Evolutionary conservation across 495 filamentous ascomycete genomes (phyloP).

Genomic region (Penicillium flavigenum): DNA sequence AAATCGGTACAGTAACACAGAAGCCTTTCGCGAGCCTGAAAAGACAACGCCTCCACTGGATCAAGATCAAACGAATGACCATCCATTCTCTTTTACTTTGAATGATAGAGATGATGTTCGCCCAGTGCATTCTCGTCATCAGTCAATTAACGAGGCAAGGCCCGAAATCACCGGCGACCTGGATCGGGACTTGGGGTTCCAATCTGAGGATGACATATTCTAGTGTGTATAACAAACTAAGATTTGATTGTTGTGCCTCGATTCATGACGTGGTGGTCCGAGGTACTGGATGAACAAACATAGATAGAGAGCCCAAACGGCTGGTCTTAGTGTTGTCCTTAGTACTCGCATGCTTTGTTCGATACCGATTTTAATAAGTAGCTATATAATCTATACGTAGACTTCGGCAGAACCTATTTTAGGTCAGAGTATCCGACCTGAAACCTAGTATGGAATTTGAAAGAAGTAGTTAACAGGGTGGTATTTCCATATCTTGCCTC

Average conservation of each 20-base stretch:
- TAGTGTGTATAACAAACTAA: conserved; percentile 9
- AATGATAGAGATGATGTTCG: conserved; percentile 12
- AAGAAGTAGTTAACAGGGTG: too few relatives aligned
- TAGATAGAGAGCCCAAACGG: not conserved
- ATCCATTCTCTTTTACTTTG: conserved; percentile 32
- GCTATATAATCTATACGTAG: too few relatives aligned
- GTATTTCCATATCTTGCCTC: too few relatives aligned
- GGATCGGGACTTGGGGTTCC: conserved; percentile 42
- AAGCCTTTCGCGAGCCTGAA: conserved; percentile 3
- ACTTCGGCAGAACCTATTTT: too few relatives aligned
- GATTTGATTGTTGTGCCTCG: not conserved
- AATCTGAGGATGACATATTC: conserved; percentile 41
- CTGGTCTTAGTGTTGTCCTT: too few relatives aligned
- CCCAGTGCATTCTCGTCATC: conserved; percentile 2
- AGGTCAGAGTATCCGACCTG: too few relatives aligned
- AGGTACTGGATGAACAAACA: not conserved
- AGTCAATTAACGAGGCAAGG: conserved; percentile 15
- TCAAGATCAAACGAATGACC: conserved; percentile 18
- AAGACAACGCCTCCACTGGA: not conserved
- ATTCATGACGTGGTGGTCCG: not conserved
- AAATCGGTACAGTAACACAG: conserved; percentile 2
- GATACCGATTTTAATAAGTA: too few relatives aligned
- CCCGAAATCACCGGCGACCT: conserved; percentile 44
- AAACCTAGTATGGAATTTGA: too few relatives aligned
- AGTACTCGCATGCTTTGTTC: too few relatives aligned